Percentiles rank a stretch among this genome's conserved stretches.
Evolutionary conservation across 176 grass and related monocot species (phyloP).

Genomic region (Oryza punctata): DNA sequence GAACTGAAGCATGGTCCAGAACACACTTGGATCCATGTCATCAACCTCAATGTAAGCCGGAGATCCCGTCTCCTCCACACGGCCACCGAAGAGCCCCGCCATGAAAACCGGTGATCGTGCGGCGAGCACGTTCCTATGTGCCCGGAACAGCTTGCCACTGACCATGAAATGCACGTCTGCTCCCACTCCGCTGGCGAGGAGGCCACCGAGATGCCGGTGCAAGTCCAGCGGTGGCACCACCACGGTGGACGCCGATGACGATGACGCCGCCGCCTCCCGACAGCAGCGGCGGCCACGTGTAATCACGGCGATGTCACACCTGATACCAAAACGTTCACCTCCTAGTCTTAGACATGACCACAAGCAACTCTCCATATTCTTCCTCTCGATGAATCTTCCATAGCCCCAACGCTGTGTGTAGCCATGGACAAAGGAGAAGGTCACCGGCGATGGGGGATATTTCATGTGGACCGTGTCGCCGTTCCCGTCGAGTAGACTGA

Average conservation of each 20-base stretch:
- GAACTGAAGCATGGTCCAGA: slow-evolving; percentile 41
- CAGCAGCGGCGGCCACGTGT: no score
- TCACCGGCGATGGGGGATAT: no score
- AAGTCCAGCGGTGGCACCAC: neutral
- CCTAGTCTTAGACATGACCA: no score
- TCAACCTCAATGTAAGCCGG: neutral
- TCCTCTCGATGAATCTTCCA: no score
- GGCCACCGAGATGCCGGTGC: slow-evolving; percentile 5
- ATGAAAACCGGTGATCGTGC: slow-evolving; percentile 29
- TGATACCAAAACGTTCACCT: no score
- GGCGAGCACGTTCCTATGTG: slow-evolving; percentile 27
- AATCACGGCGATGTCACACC: no score
- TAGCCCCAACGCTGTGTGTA: no score
- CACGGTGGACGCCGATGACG: no score
- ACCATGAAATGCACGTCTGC: slow-evolving; percentile 37
- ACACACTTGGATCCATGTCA: slow-evolving; percentile 24
- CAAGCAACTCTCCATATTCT: no score
- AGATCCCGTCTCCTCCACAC: neutral
- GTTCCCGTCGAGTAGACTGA: no score
- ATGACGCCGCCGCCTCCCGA: neutral
- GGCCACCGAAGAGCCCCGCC: slow-evolving; percentile 2
- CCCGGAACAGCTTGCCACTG: slow-evolving; percentile 17
- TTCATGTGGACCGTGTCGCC: no score
- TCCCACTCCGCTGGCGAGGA: slow-evolving; percentile 8
- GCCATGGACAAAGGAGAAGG: no score